Conservation (phyloP, 2,329 filamentous ascomycete genomes). For the Xylaria sp. region DNA sequence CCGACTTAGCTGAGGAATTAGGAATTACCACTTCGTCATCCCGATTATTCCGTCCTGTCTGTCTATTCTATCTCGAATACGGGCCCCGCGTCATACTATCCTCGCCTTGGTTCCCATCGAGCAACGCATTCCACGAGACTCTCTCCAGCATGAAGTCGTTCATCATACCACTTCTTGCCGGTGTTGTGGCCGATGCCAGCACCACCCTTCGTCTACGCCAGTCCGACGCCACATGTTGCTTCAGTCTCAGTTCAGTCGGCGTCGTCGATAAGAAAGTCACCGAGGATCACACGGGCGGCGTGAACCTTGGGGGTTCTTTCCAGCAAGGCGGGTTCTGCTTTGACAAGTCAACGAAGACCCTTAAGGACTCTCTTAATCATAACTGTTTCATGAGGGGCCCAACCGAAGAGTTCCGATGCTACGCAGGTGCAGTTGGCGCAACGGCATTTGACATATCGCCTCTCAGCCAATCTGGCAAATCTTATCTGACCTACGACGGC, state of each 20-base stretch:
- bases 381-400: constrained; percentile 47
- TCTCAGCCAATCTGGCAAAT: constrained; percentile 33
- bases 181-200: constrained; percentile 27
- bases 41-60: constrained; percentile 5
- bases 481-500: constrained; percentile 45
- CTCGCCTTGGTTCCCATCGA: constrained; percentile 26
- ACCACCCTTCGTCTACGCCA: constrained; percentile 38
- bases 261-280: constrained; percentile 42
- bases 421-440: constrained; percentile 41
- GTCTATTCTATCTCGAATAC: constrained; percentile 14
- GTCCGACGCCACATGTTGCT: constrained; percentile 42
- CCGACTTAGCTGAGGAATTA: constrained; percentile 34
- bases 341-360: constrained; percentile 41
- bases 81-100: constrained; percentile 13
- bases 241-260: constrained; percentile 46
- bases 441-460: constrained; percentile 44
- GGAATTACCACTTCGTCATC: constrained; percentile 26
- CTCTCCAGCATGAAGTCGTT: constrained; percentile 40
- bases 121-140: constrained; percentile 1
- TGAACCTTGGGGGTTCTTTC: constrained; percentile 45
- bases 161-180: constrained; percentile 36
- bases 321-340: constrained; percentile 48
- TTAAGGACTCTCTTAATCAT: constrained; percentile 44
- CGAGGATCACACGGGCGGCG: constrained; percentile 44
- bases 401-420: constrained; percentile 46